Conservation (phyloP, 805 yeast species). For the Maudiozyma pseudohumilis region DNA sequence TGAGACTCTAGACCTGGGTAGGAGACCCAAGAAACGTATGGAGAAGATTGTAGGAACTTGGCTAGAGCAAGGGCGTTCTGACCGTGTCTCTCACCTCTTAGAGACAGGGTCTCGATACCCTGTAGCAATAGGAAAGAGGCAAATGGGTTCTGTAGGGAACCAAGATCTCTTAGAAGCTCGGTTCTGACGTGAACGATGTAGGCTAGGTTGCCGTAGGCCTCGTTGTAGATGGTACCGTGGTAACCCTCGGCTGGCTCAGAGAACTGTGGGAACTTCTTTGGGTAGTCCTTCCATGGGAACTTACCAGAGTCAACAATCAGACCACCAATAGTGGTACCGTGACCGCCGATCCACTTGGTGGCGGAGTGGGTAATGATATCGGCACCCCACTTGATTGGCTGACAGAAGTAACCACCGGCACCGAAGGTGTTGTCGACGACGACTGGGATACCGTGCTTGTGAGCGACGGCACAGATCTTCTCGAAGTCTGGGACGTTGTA, state of each 20-base stretch:
- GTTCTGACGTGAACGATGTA: conserved; percentile 72
- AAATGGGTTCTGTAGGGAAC: conserved; percentile 83
- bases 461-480: conserved; percentile 64
- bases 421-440: conserved; percentile 96
- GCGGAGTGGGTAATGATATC: conserved; percentile 91
- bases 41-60: conserved; percentile 57
- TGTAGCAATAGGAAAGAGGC: conserved; percentile 77
- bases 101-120: conserved; percentile 88
- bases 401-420: conserved; percentile 84
- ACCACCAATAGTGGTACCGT: conserved; percentile 92
- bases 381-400: conserved; percentile 82
- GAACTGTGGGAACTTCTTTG: conserved; percentile 85
- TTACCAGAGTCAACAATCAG: conserved; percentile 83
- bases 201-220: conserved; percentile 72
- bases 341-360: conserved; percentile 97
- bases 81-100: conserved; percentile 90
- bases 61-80: conserved; percentile 76
- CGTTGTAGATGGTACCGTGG: conserved; percentile 78
- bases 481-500: conserved; percentile 89
- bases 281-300: conserved; percentile 82
- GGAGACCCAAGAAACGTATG: conserved; percentile 79
- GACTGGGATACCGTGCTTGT: conserved; percentile 76
- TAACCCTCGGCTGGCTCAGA: conserved; percentile 87
- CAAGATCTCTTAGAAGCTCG: conserved; percentile 83
- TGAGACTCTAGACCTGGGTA: conserved; percentile 81